Percentiles rank a stretch among this genome's conserved stretches.
phyloP scores from a whole-genome alignment of 2,329 filamentous ascomycete genomes.

The Trichophyton benhamiae region DNA sequence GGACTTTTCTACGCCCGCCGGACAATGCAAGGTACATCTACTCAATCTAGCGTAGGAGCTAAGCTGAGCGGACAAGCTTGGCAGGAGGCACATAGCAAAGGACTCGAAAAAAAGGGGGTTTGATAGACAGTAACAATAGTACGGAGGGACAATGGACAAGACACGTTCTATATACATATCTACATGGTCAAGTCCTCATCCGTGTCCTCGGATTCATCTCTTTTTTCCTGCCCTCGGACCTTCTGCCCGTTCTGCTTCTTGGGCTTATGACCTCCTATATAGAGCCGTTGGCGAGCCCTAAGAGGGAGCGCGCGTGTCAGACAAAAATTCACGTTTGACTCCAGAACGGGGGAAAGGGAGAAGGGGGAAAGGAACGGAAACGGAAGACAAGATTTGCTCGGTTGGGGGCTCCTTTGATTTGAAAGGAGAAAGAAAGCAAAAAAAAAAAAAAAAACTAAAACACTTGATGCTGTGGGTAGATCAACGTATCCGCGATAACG shows the following conservation, averaged over 20 bases:
- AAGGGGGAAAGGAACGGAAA: neutral
- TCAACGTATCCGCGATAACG: constrained; percentile 71
- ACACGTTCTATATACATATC: neutral
- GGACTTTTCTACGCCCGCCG: too few relatives aligned
- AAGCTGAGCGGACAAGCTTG: too few relatives aligned
- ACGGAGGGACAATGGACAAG: neutral
- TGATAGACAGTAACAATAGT: too few relatives aligned
- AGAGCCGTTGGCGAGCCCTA: constrained; percentile 8
- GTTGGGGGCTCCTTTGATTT: neutral
- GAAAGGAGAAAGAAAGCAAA: too few relatives aligned
- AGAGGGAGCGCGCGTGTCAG: neutral
- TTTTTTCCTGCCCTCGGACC: neutral
- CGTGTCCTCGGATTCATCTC: neutral
- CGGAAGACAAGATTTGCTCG: neutral
- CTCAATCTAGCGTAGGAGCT: too few relatives aligned
- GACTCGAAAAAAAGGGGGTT: too few relatives aligned
- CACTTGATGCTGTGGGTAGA: constrained; percentile 86
- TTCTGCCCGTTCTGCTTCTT: neutral
- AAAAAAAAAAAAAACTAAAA: constrained; percentile 20
- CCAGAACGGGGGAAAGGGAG: neutral
- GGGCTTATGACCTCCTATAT: constrained; percentile 8
- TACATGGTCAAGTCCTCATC: neutral
- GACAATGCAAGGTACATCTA: too few relatives aligned
- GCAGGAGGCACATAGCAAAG: too few relatives aligned
- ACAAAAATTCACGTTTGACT: neutral